Base-by-base conservation (phyloP, 306 rosid species). In the Cucumis hystrix region DNA sequence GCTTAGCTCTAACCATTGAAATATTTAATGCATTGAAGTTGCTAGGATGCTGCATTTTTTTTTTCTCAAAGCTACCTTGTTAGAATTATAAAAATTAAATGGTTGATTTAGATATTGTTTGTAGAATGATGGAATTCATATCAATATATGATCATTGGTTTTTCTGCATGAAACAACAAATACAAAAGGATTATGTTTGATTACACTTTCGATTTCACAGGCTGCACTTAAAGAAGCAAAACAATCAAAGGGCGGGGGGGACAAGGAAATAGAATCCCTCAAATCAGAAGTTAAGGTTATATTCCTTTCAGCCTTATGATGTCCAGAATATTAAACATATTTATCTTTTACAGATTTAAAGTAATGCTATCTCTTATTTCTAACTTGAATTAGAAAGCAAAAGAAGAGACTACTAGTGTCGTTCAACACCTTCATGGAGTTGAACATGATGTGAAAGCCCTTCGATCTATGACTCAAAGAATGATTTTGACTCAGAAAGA, bases 401-500 rank as follows among this genome's bases (percentile, higher is more conserved):
- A 90, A 89, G 91, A 75, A 58, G 93, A 87, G 60, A 77, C 83
- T 79, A 88, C 59, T 52, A 83, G 89, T 39, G 82, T 83, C 45
- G 80, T 85, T 81, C 82, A 82, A 76, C 97, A 90, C 68, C 88
- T 90, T 35, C 77, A 78, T 70, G 93, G 92, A 81, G 97, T 91
- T 73, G 97, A 90, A 84, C 87, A 91, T 59, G 97, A 95, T 81
- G 96, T 90, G 62, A 95, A 95, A 75, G 85, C 97, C 81, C 96
- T 95, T 67, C 91, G 83, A 69, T 87, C 91, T 81, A 90, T 87
- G 92, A 92, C 98, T n/a, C 97, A 95, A 67, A 90, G 98, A 86
- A 95, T 95, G 98, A 84, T 92, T 80, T 84, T 92, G 87, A 92
- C 96, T 82, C 98, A 90, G 80, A 88, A 95, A 90, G 98, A 95